Percentiles rank a stretch among this genome's conserved stretches.
phyloP scores from a whole-genome alignment of 2,329 filamentous ascomycete genomes.

The Pleoardoris graminearum region DNA sequence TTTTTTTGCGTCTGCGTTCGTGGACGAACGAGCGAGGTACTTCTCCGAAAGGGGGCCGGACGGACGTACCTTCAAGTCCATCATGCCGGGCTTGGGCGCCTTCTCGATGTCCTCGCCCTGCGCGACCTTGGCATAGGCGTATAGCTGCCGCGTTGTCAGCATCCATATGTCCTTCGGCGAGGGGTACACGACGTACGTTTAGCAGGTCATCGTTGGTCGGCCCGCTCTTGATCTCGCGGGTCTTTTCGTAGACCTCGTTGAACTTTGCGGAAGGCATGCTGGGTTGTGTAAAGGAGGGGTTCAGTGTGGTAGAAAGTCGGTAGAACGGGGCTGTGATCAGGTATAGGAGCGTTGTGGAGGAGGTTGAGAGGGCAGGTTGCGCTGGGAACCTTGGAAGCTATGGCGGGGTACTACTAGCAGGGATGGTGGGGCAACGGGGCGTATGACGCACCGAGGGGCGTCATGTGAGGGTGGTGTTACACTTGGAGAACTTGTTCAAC shows the following conservation, averaged over 20 bases:
- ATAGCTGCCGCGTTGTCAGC: constrained; percentile 49
- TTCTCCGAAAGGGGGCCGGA: not conserved
- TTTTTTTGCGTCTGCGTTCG: too few species aligned
- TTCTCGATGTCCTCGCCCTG: constrained; percentile 45
- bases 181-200: constrained; percentile 45
- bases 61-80: constrained; percentile 66
- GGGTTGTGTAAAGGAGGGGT: not conserved
- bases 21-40: not conserved
- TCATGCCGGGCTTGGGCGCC: constrained; percentile 63
- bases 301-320: not conserved
- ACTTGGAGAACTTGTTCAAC: too few species aligned
- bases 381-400: not conserved
- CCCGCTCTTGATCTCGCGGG: constrained; percentile 33
- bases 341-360: not conserved
- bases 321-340: too few species aligned
- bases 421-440: not conserved
- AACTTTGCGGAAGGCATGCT: constrained; percentile 38
- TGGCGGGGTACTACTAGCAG: not conserved
- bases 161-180: not conserved
- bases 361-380: not conserved
- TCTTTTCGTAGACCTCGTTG: constrained; percentile 37
- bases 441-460: not conserved
- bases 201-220: constrained; percentile 51
- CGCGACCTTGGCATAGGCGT: constrained; percentile 53
- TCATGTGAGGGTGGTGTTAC: not conserved